Percentiles rank a stretch among this genome's conserved stretches.
Evolutionary conservation across 2,329 filamentous ascomycete species (phyloP).

Genomic region (Myriosclerotinia duriaeana): DNA sequence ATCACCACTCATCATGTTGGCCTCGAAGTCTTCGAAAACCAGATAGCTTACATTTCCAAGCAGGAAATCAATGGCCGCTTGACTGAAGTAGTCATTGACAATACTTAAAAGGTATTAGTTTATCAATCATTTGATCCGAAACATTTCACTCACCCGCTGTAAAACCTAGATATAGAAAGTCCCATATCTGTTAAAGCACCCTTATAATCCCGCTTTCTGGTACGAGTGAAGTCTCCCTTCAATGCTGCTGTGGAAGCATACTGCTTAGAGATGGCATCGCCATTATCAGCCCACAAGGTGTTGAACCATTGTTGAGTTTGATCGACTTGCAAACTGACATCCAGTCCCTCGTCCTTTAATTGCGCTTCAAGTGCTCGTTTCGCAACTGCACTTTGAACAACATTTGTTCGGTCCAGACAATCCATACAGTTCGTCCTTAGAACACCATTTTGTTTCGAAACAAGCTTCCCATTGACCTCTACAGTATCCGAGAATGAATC

Average conservation of each 20-base stretch:
- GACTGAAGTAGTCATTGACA: conserved; percentile 96
- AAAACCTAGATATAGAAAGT: conserved; percentile 76
- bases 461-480: conserved; percentile 47
- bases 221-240: conserved; percentile 95
- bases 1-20: conserved; percentile 88
- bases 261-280: conserved; percentile 91
- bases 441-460: conserved; percentile 65
- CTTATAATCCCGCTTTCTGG: conserved; percentile 83
- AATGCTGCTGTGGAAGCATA: conserved; percentile 94
- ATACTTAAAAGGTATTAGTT: conserved; percentile 58
- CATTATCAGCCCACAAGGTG: conserved; percentile 94
- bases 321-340: conserved; percentile 72
- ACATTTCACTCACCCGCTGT: conserved; percentile 56
- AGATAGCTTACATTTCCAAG: conserved; percentile 81
- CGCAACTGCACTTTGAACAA: conserved; percentile 88
- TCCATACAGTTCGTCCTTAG: conserved; percentile 99
- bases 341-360: conserved; percentile 71
- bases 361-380: conserved; percentile 80
- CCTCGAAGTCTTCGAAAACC: conserved; percentile 92
- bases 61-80: conserved; percentile 91
- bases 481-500: conserved; percentile 72
- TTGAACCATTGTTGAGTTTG: conserved; percentile 92
- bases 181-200: conserved; percentile 90
- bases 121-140: neutral
- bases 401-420: conserved; percentile 92